Evolutionary conservation across 1,284 basidiomycete genomes (phyloP).

Genomic region (Flammula alnicola): DNA sequence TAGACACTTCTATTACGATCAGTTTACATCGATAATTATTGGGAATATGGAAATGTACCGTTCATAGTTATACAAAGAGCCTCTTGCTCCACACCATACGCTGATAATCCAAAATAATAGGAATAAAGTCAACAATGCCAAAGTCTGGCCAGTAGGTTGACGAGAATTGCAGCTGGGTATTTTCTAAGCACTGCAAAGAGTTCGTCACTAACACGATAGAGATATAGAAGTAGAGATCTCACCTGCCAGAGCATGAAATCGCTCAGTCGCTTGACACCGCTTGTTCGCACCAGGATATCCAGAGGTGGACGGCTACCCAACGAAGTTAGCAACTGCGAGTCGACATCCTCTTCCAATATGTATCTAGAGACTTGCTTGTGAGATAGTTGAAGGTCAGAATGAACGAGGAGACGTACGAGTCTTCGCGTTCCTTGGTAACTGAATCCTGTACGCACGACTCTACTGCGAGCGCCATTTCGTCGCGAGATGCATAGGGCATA

Average conservation of each 20-base stretch:
- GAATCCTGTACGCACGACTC: conserved; percentile 58
- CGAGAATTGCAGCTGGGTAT: conserved; percentile 93
- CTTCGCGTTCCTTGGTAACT: conserved; percentile 41
- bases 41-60: background rate
- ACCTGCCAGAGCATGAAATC: conserved; percentile 98
- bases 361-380: conserved; percentile 25
- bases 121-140: conserved; percentile 75
- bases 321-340: conserved; percentile 69
- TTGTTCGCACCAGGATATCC: conserved; percentile 92
- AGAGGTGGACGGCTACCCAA: conserved; percentile 77
- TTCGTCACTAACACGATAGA: background rate
- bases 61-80: conserved; percentile 16
- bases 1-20: too few relatives aligned
- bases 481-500: conserved; percentile 91
- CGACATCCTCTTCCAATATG: conserved; percentile 72
- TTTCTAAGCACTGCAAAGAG: conserved; percentile 64
- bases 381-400: background rate
- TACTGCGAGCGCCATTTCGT: conserved; percentile 89
- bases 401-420: conserved; percentile 26
- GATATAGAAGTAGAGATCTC: conserved; percentile 26
- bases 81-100: conserved; percentile 28
- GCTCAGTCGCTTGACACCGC: conserved; percentile 88
- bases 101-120: conserved; percentile 36
- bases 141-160: conserved; percentile 95
- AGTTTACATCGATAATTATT: too few relatives aligned